phyloP scores from a whole-genome alignment of 139 green algal species.

The Tetraselmis striata region DNA sequence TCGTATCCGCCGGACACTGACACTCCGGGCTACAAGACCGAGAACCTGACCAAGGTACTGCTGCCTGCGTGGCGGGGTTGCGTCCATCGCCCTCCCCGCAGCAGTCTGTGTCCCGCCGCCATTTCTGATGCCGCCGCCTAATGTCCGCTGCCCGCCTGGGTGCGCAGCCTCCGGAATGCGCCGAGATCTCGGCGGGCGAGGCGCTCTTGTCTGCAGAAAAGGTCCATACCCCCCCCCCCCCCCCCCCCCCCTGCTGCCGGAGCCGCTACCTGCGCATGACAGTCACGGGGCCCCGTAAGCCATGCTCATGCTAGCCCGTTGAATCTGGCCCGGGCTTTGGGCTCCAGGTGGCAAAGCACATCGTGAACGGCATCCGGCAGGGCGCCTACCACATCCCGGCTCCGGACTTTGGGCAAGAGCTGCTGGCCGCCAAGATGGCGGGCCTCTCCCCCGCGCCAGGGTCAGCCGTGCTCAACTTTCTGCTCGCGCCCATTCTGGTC shows the following conservation, averaged over 20 bases:
- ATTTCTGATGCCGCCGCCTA: not conserved
- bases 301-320: not conserved
- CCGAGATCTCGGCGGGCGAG: conserved; percentile 40
- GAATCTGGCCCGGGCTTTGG: not conserved
- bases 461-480: not conserved
- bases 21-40: conserved; percentile 63
- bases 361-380: conserved; percentile 37
- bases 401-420: conserved; percentile 40
- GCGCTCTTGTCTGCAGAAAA: conserved; percentile 39
- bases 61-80: no score
- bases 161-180: conserved; percentile 41
- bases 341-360: conserved; percentile 41
- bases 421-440: conserved; percentile 38
- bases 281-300: no score
- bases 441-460: conserved; percentile 11
- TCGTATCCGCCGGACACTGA: conserved; percentile 76
- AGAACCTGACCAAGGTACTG: conserved; percentile 69
- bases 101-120: not conserved
- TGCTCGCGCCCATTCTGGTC: conserved; percentile 21
- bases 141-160: not conserved
- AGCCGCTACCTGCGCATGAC: no score
- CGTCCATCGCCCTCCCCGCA: not conserved
- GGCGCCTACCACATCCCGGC: conserved; percentile 52
- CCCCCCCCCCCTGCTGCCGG: no score
- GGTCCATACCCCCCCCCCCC: no score